Percentiles rank a stretch among this genome's conserved stretches.
These are phyloP conservation scores for Daedalea quercina DNA, from an alignment of 768 basidiomycete genomes.

Conservation along the genomic window DNA sequence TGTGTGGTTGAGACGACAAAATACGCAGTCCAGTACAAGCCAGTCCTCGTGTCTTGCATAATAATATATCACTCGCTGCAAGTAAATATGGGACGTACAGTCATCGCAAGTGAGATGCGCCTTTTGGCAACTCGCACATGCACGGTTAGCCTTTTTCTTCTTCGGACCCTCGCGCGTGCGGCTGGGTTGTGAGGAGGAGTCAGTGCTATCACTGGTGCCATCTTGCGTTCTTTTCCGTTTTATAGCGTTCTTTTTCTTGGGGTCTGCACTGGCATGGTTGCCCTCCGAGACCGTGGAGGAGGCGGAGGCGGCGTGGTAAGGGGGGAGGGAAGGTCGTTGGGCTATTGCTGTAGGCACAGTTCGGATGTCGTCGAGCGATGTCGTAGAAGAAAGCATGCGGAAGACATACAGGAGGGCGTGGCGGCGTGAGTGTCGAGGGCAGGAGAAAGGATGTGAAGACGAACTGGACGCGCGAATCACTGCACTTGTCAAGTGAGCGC, in stretches of 20 bases:
- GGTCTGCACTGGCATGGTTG: conserved; percentile 17
- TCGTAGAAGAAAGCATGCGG: conserved; percentile 8
- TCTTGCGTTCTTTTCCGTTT: conserved; percentile 63
- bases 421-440: background rate
- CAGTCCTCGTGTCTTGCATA: too few relatives aligned
- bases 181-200: conserved; percentile 33
- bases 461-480: background rate
- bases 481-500: background rate
- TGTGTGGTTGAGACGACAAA: too few relatives aligned
- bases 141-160: conserved; percentile 93
- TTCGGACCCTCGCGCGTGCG: conserved; percentile 70
- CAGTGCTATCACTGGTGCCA: conserved; percentile 47
- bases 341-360: conserved; percentile 8
- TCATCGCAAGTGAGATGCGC: conserved; percentile 99
- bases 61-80: too few relatives aligned
- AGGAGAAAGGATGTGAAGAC: background rate
- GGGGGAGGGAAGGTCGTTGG: conserved; percentile 16
- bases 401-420: background rate
- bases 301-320: conserved; percentile 21
- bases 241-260: conserved; percentile 30
- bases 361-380: conserved; percentile 6
- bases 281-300: conserved; percentile 11
- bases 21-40: too few relatives aligned
- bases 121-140: conserved; percentile 95
- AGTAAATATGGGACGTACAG: conserved; percentile 45